phyloP scores from a whole-genome alignment of 371 early-diverging fungal species.

The Mycotypha africana region DNA sequence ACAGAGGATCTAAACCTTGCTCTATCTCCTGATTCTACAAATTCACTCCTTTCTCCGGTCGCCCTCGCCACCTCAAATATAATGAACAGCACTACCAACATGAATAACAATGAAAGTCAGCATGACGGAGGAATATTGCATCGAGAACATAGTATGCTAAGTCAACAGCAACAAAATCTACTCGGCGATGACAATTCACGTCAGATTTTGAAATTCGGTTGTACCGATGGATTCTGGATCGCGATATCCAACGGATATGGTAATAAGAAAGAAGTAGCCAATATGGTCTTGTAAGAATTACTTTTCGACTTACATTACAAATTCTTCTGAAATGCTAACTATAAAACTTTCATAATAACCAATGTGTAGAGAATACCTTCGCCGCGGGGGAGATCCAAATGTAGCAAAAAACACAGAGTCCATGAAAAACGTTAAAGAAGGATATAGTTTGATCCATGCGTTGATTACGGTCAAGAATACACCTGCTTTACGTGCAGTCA shows the following conservation, averaged over 20 bases:
- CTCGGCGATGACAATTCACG: neutral
- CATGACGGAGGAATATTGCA: too few species aligned
- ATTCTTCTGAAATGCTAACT: neutral
- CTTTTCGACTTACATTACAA: neutral
- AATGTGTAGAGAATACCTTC: constrained; percentile 28
- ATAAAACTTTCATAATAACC: too few species aligned
- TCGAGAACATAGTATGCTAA: neutral
- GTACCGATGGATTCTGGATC: constrained; percentile 41
- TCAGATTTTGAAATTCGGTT: constrained; percentile 20
- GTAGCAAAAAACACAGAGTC: constrained; percentile 35
- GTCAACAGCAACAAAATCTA: neutral
- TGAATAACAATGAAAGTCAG: too few species aligned
- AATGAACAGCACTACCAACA: neutral
- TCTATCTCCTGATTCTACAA: neutral
- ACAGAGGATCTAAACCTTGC: neutral
- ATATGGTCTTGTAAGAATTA: too few species aligned
- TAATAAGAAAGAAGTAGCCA: constrained; percentile 25
- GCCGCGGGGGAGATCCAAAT: constrained; percentile 41
- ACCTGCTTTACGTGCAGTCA: constrained; percentile 17
- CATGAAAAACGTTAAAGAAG: constrained; percentile 32
- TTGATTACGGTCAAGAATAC: constrained; percentile 28
- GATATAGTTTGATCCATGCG: constrained; percentile 39
- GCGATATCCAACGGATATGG: constrained; percentile 27
- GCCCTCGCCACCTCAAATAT: neutral
- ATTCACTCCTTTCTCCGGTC: neutral